Base-by-base conservation (phyloP, 2,329 filamentous ascomycete genomes). In the Endocalyx cinctus region DNA sequence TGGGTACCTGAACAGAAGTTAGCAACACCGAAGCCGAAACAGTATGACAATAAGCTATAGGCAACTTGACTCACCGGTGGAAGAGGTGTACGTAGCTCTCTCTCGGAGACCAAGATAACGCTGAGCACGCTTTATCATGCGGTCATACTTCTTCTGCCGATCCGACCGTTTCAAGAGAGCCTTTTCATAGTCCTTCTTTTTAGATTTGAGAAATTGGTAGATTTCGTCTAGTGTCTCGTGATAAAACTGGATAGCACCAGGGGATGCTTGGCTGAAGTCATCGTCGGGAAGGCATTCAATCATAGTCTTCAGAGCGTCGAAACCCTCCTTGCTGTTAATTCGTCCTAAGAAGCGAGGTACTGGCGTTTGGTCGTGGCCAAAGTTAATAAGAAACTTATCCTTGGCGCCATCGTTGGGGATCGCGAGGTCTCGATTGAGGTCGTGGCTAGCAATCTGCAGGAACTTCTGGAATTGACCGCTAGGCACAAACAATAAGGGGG, bases 271-370 rank as follows among this genome's bases (percentile, higher is more conserved):
- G 5, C 46, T 35, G 20, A 63, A 38, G n/a, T 63, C 40, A 27
- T 69, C 64, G 4, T 49, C 44, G 1, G 49, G 40, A n/a, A 64
- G 57, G 60, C 66, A 31, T 50, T 67, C 42, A 35, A 57, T 57
- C 5, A 39, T 43, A 3, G 47, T 41, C 17, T 59, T 41, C 3
- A 69, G 46, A 10, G 50, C 37, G 1, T 45, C 37, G 33, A 60
- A 50, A 2, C 44, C 45, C n/a, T n/a, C n/a, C n/a, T 23, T 8
- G 25, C 64, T 73, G 11, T 52, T 59, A 1, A 72, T 76, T 25
- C 65, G 69, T 3, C 81, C 79, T 5, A 92, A 62, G 48, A 79
- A 89, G 26, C 77, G 72, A 4, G 88, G 87, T 6, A 70, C 67
- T 5, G 81, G 79, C 5, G 72, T 75, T 4, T 70, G 69, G 20